A percentile compares a stretch with the other conserved stretches of the same genome.
Evolutionary conservation across 495 filamentous ascomycete species (phyloP).

Genomic region (Staphylotrichum longicolle): DNA sequence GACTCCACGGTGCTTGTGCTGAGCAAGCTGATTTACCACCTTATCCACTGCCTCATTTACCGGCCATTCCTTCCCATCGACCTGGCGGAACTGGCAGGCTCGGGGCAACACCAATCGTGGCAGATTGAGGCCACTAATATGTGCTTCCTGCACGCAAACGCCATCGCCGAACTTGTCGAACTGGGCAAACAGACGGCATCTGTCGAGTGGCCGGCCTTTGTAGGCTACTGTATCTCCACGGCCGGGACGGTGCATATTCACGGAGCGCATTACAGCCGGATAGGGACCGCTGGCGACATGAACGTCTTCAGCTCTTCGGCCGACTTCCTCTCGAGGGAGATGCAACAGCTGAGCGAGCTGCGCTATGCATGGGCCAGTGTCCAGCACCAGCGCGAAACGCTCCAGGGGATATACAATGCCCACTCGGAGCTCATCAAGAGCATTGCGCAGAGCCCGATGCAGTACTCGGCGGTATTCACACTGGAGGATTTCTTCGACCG

Average conservation of each 20-base stretch:
- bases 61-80: constrained; percentile 82
- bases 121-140: constrained; percentile 84
- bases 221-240: constrained; percentile 77
- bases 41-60: constrained; percentile 81
- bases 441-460: constrained; percentile 54
- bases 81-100: constrained; percentile 70
- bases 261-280: constrained; percentile 70
- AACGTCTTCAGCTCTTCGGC: constrained; percentile 52
- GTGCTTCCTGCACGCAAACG: constrained; percentile 83
- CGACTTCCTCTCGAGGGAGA: constrained; percentile 71
- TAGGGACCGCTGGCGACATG: constrained; percentile 60
- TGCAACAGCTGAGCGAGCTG: constrained; percentile 73
- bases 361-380: constrained; percentile 72
- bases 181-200: constrained; percentile 62
- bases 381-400: constrained; percentile 72
- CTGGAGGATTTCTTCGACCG: constrained; percentile 85
- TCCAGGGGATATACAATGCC: constrained; percentile 68
- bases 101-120: constrained; percentile 84
- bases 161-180: constrained; percentile 78
- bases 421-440: constrained; percentile 73
- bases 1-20: constrained; percentile 76
- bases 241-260: constrained; percentile 85
- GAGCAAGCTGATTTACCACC: constrained; percentile 79
- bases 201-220: constrained; percentile 79
- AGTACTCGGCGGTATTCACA: constrained; percentile 75